Percentiles rank a stretch among this genome's conserved stretches.
These are phyloP conservation scores for Trametes cinnabarina DNA, from an alignment of 768 basidiomycete species.

Conservation along the genomic window DNA sequence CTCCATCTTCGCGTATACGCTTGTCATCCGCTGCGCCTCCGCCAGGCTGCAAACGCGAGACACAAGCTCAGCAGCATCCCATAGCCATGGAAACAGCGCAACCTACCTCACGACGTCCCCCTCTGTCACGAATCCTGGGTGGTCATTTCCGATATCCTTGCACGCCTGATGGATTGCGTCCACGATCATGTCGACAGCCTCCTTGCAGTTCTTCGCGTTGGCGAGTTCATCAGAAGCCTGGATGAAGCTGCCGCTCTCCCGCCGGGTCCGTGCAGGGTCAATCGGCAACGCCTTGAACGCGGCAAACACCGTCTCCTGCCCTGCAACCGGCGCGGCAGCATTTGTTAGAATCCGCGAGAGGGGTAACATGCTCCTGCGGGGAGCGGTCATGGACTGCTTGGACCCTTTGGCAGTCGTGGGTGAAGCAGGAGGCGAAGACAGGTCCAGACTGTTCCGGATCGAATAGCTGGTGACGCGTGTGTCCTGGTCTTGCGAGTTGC, in stretches of 20 bases:
- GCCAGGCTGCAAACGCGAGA: conserved; percentile 49
- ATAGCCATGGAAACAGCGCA: conserved; percentile 7
- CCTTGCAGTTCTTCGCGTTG: conserved; percentile 65
- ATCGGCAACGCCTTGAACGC: conserved; percentile 82
- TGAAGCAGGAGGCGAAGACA: conserved; percentile 24
- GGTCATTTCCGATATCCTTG: conserved; percentile 51
- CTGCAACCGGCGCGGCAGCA: conserved; percentile 32
- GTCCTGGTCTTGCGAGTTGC: conserved; percentile 56
- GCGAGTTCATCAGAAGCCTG: conserved; percentile 62
- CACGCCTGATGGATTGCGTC: conserved; percentile 69
- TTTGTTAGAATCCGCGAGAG: conserved; percentile 38
- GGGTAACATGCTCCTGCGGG: conserved; percentile 20
- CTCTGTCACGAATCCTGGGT: conserved; percentile 51
- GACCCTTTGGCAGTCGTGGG: conserved; percentile 8
- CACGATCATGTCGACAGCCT: conserved; percentile 75
- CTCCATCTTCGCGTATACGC: conserved; percentile 88
- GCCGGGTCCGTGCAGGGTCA: conserved; percentile 52
- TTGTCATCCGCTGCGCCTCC: conserved; percentile 84
- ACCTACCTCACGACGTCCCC: conserved; percentile 80
- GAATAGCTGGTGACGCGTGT: conserved; percentile 86
- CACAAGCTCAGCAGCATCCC: conserved; percentile 10
- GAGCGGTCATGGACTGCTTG: conserved; percentile 5
- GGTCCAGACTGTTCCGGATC: conserved; percentile 62
- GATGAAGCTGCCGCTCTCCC: conserved; percentile 50
- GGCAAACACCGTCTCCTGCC: conserved; percentile 50